Conservation (phyloP, 1,284 basidiomycete species). For the Trichosporon coremiiforme region DNA sequence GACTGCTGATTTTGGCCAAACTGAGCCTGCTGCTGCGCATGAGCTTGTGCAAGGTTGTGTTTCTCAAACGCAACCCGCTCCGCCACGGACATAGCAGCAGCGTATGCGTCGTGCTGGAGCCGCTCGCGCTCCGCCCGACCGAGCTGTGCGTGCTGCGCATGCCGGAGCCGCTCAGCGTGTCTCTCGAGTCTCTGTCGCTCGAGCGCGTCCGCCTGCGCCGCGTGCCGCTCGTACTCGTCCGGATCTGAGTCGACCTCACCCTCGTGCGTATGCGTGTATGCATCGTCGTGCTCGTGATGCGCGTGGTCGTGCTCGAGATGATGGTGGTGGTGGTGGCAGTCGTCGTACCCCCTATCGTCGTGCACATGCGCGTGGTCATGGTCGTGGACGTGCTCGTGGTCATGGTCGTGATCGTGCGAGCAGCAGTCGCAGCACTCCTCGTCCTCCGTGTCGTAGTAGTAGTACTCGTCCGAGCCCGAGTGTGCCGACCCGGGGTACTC, state of each 20-base stretch:
- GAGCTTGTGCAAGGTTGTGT: neutral
- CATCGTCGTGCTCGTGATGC: conserved; percentile 28
- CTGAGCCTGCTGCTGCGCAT: neutral
- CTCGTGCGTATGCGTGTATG: conserved; percentile 27
- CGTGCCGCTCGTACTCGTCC: conserved; percentile 32
- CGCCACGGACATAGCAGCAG: conserved; percentile 20
- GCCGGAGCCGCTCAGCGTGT: conserved; percentile 17
- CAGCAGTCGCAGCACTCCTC: conserved; percentile 40
- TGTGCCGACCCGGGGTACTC: conserved; percentile 37
- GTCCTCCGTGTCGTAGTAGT: conserved; percentile 41
- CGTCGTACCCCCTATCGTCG: conserved; percentile 28
- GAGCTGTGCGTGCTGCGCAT: conserved; percentile 25
- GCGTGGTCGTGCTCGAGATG: conserved; percentile 30
- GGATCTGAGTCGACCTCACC: conserved; percentile 35
- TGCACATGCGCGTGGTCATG: conserved; percentile 31
- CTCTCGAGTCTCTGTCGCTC: conserved; percentile 6
- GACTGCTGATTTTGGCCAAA: neutral
- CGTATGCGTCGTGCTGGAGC: conserved; percentile 9
- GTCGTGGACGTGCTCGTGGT: conserved; percentile 32
- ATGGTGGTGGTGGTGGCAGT: conserved; percentile 27
- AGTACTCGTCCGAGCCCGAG: conserved; percentile 44
- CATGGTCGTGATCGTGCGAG: conserved; percentile 35
- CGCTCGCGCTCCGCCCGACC: conserved; percentile 18
- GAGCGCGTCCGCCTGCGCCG: neutral
- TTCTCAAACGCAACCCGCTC: conserved; percentile 8